These are phyloP conservation scores for Madurella fahalii DNA, from an alignment of 2,329 filamentous ascomycete genomes.

Conservation along the genomic window DNA sequence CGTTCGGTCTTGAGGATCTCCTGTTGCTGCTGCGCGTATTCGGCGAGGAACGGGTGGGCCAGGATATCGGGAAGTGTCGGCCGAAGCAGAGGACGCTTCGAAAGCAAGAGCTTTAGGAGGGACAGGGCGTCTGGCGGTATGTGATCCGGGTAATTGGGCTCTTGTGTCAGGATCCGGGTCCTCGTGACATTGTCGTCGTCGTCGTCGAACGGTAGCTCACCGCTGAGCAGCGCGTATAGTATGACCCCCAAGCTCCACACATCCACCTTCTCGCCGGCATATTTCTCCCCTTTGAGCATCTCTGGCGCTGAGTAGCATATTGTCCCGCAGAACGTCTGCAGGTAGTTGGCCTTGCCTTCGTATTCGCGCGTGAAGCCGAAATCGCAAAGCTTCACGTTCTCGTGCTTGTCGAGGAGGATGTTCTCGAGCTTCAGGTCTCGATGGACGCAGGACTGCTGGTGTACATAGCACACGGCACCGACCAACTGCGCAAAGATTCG, in stretches of 20 bases:
- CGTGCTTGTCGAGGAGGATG: conserved; percentile 91
- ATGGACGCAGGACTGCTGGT: conserved; percentile 92
- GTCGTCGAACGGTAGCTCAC: conserved; percentile 91
- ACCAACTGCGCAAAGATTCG: conserved; percentile 95
- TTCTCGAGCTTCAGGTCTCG: conserved; percentile 96
- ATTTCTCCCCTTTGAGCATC: conserved; percentile 98
- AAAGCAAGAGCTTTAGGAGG: conserved; percentile 75
- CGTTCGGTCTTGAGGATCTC: conserved; percentile 80
- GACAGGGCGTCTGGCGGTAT: conserved; percentile 73
- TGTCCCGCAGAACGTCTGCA: conserved; percentile 97
- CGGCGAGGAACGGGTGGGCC: conserved; percentile 79
- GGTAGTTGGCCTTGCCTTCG: conserved; percentile 86
- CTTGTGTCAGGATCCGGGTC: conserved; percentile 75
- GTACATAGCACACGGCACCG: conserved; percentile 91
- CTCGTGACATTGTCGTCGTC: conserved; percentile 89
- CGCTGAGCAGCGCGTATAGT: conserved; percentile 74
- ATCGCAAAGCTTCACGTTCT: conserved; percentile 95
- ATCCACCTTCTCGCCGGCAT: conserved; percentile 95
- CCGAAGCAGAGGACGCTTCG: conserved; percentile 80
- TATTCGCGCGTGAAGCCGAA: conserved; percentile 98
- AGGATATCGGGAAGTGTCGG: conserved; percentile 82
- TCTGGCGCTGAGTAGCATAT: conserved; percentile 97
- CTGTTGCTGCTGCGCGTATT: conserved; percentile 83
- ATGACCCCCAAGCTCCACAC: conserved; percentile 91
- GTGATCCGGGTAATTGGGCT: conserved; percentile 79